These are phyloP conservation scores for Cornus kousa DNA, from an alignment of 148 eudicot genomes.

Conservation along the genomic window DNA sequence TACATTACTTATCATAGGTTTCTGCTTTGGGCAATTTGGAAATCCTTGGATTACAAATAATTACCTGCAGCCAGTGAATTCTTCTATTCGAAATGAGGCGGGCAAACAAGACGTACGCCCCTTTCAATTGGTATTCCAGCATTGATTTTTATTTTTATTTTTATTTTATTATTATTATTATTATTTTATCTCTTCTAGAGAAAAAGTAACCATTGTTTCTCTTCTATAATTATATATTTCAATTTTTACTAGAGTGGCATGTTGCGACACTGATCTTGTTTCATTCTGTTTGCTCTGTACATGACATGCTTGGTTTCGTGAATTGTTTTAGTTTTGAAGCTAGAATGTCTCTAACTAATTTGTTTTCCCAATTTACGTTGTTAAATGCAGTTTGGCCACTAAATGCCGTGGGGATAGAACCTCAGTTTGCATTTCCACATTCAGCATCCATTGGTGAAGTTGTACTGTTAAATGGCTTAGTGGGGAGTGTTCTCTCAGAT, in stretches of 20 bases:
- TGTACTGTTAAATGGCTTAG: conserved; percentile 39
- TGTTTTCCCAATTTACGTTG: not conserved
- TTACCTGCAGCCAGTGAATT: too few species aligned
- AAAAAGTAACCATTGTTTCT: too few species aligned
- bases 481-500: conserved; percentile 46
- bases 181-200: too few species aligned
- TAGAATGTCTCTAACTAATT: not conserved
- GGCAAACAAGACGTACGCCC: too few species aligned
- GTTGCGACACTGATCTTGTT: not conserved
- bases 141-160: too few species aligned
- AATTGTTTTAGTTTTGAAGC: conserved; percentile 2
- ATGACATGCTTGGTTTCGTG: not conserved
- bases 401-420: conserved; percentile 30
- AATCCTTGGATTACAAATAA: too few species aligned
- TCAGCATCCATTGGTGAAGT: conserved; percentile 31
- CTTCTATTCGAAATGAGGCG: too few species aligned
- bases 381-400: conserved; percentile 42
- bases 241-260: not conserved
- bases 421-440: conserved; percentile 29
- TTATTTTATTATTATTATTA: too few species aligned
- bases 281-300: not conserved
- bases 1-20: too few species aligned
- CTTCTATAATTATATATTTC: too few species aligned
- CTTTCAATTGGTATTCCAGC: too few species aligned
- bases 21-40: too few species aligned